Evolutionary conservation across 164 flowering plant genomes (phyloP).

Genomic region (Aristolochia fimbriata): DNA sequence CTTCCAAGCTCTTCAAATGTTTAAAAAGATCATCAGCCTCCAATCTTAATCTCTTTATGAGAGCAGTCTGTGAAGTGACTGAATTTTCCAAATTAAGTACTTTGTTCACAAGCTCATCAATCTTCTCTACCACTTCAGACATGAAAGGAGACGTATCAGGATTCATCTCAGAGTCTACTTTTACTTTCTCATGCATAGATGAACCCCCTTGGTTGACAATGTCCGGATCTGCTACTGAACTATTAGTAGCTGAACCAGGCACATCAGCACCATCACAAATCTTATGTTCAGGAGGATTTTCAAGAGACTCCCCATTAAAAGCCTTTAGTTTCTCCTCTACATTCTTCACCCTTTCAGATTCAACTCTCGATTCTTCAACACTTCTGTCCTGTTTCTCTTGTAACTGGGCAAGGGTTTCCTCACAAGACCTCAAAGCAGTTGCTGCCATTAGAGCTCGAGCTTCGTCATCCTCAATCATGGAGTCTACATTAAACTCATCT

Average conservation of each 20-base stretch:
- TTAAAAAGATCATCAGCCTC: constrained; percentile 62
- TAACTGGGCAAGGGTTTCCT: constrained; percentile 37
- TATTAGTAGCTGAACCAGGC: not conserved
- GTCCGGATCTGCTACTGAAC: constrained; percentile 4
- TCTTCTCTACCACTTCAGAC: constrained; percentile 65
- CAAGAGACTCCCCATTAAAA: constrained; percentile 14
- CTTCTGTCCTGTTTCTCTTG: constrained; percentile 43
- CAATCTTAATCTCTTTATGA: constrained; percentile 42
- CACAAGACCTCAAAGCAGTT: constrained; percentile 58
- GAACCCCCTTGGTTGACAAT: constrained; percentile 16
- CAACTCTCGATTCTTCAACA: constrained; percentile 35
- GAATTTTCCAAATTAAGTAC: constrained; percentile 52
- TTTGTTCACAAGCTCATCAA: constrained; percentile 73
- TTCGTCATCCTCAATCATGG: constrained; percentile 58
- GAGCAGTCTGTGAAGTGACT: constrained; percentile 60
- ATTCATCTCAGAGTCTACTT: constrained; percentile 22
- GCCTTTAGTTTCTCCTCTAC: constrained; percentile 33
- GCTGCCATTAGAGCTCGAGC: constrained; percentile 63
- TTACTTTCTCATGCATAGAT: constrained; percentile 18
- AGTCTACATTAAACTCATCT: constrained; percentile 54
- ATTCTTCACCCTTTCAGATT: constrained; percentile 31
- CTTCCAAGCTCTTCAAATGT: constrained; percentile 50
- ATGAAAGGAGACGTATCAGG: constrained; percentile 26
- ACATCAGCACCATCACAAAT: not conserved
- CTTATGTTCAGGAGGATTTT: not conserved